Base-by-base conservation (phyloP, 495 filamentous ascomycete species). In the Podospora comata region DNA sequence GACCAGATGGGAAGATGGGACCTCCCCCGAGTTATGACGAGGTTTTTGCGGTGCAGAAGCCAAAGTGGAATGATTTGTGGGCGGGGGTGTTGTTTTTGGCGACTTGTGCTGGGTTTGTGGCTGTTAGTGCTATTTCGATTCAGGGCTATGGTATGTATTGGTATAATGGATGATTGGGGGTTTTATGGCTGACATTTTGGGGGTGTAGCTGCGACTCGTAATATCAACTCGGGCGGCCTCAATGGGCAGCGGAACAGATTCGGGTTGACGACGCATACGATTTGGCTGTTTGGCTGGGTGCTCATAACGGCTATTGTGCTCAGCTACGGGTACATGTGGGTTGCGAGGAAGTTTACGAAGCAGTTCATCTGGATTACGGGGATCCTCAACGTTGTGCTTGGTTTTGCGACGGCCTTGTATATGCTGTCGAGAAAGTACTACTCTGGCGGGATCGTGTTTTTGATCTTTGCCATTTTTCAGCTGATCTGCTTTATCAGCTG, bases 351-450 rank as follows among this genome's bases (percentile, higher is more conserved):
- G 64, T 96, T 94, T 69, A 93, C 94, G 4, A 96, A 96, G 75
- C 87, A 92, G 71, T 92, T 94, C 70, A 93, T 97, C 73, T 97
- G 92, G 90, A 88, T 89, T 63, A 96, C 93, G 1, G 94, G 90
- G 19, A 92, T 97, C 60, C 89, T 96, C 28, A 96, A 95, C 79
- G 85, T 96, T 3, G 71, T 94, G 28, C 93, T 96, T 74, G 79
- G 77, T 15, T 70, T 83, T 30, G 82, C 72, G 1, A 84, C 91
- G 0, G 82, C 92, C 58, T 91, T 96, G 76, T 90, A 90, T 58
- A 87, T 94, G 73, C 82, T 96, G 67, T 75, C 79, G 3, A 78
- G 86, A 15, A 85, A 87, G 65, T 91, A 93, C 74, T 96, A 88
- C 74, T 89, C 88, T 30, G 92, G 90, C 20, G 94, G 90, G 53